A percentile compares a stretch with the other conserved stretches of the same genome.
These are phyloP conservation scores for Ambrosia trifida DNA, from an alignment of 129 eudicot species.

Conservation along the genomic window DNA sequence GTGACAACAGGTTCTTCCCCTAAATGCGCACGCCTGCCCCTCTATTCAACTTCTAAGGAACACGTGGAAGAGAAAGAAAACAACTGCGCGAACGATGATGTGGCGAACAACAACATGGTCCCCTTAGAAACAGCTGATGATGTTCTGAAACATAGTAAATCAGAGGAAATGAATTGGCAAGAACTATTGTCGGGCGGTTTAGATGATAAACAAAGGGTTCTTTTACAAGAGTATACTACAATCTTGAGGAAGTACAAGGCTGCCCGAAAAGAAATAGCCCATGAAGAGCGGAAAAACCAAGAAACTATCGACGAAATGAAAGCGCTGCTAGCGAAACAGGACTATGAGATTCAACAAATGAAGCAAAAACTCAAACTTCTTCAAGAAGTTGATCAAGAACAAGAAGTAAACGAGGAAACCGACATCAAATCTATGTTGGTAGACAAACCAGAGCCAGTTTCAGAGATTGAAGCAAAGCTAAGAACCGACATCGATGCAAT, in stretches of 20 bases:
- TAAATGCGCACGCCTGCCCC: neutral
- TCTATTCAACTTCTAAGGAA: slow-evolving; percentile 2
- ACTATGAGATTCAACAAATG: slow-evolving; percentile 59
- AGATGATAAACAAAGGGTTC: slow-evolving; percentile 72
- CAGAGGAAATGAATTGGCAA: slow-evolving; percentile 51
- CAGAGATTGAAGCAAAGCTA: slow-evolving; percentile 64
- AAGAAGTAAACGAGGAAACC: slow-evolving; percentile 29
- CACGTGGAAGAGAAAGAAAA: slow-evolving; percentile 19
- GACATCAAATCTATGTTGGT: slow-evolving; percentile 26
- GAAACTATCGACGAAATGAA: slow-evolving; percentile 35
- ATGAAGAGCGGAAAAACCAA: slow-evolving; percentile 48
- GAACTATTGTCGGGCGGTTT: slow-evolving; percentile 59
- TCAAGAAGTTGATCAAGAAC: slow-evolving; percentile 24
- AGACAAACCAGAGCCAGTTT: slow-evolving; percentile 35
- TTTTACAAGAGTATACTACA: slow-evolving; percentile 65
- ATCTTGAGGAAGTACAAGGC: slow-evolving; percentile 73
- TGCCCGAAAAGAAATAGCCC: slow-evolving; percentile 53
- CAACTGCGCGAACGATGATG: slow-evolving; percentile 9
- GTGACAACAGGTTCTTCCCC: neutral
- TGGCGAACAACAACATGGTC: neutral
- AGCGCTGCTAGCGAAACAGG: slow-evolving; percentile 45
- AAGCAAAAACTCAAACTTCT: slow-evolving; percentile 48
- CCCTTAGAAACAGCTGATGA: neutral
- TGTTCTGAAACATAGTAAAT: neutral
- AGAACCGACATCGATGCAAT: slow-evolving; percentile 63